Percentiles rank a stretch among this genome's conserved stretches.
phyloP scores from a whole-genome alignment of 805 yeast species.

The Wickerhamomyces ciferrii region DNA sequence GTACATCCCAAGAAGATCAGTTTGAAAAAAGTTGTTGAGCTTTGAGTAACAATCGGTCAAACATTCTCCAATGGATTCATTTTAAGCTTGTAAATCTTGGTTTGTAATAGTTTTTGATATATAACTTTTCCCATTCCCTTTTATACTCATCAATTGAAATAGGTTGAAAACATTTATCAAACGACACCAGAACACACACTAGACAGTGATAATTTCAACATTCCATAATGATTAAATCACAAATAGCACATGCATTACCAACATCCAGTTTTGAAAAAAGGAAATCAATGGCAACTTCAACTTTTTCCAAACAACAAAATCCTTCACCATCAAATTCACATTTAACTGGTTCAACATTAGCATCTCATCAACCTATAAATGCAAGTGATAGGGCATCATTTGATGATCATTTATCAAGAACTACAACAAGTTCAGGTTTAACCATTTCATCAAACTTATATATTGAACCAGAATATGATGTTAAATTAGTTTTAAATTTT shows the following conservation, averaged over 20 bases:
- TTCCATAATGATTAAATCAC: background rate
- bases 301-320: background rate
- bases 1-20: no score
- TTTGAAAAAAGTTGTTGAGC: no score
- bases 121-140: background rate
- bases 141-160: background rate
- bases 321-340: background rate
- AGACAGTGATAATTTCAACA: no score
- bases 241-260: background rate
- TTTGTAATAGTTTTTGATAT: no score
- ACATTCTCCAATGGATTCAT: no score
- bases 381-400: background rate
- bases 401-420: constrained; percentile 4
- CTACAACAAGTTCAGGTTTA: constrained; percentile 2
- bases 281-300: background rate
- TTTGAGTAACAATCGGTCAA: no score
- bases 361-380: background rate
- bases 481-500: constrained; percentile 24
- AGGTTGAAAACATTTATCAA: no score
- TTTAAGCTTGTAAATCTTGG: no score
- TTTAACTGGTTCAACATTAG: background rate
- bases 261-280: background rate
- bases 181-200: no score
- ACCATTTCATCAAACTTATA: constrained; percentile 18
- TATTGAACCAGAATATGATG: constrained; percentile 13